These are phyloP conservation scores for Xanthoparmelia taractica DNA, from an alignment of 495 filamentous ascomycete species.

Conservation along the genomic window DNA sequence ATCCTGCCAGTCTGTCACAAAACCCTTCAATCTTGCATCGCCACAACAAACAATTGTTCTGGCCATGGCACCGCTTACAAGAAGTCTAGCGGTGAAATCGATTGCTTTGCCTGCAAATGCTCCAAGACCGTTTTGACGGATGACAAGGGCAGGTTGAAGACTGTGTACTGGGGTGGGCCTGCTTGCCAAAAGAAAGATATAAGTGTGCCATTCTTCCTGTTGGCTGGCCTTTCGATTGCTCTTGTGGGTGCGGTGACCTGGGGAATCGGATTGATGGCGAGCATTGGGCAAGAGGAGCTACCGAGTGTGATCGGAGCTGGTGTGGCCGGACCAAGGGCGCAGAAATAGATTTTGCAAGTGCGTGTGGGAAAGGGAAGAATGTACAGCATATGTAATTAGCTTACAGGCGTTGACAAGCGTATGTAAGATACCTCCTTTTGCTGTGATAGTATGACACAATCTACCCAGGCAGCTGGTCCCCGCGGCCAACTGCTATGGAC, in stretches of 20 bases:
- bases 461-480: neutral
- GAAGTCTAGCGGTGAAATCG: slow-evolving; percentile 41
- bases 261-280: slow-evolving; percentile 67
- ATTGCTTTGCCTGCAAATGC: slow-evolving; percentile 77
- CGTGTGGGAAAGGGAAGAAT: neutral
- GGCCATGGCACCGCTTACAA: slow-evolving; percentile 64
- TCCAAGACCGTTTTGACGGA: slow-evolving; percentile 39
- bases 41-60: slow-evolving; percentile 61
- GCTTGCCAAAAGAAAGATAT: slow-evolving; percentile 91
- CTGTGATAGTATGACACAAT: neutral
- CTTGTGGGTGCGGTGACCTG: slow-evolving; percentile 53
- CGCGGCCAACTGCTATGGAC: neutral
- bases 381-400: slow-evolving; percentile 16
- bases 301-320: slow-evolving; percentile 84
- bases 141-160: slow-evolving; percentile 42
- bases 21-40: slow-evolving; percentile 51
- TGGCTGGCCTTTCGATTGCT: slow-evolving; percentile 60
- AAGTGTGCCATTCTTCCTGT: slow-evolving; percentile 76
- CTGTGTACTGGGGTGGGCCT: slow-evolving; percentile 66
- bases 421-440: neutral
- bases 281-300: slow-evolving; percentile 68
- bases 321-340: slow-evolving; percentile 52
- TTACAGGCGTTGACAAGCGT: slow-evolving; percentile 11
- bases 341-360: slow-evolving; percentile 25
- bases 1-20: slow-evolving; percentile 54